A percentile compares a stretch with the other conserved stretches of the same genome.
phyloP scores from a whole-genome alignment of 805 yeast genomes.

The Starmerella vaccinii region DNA sequence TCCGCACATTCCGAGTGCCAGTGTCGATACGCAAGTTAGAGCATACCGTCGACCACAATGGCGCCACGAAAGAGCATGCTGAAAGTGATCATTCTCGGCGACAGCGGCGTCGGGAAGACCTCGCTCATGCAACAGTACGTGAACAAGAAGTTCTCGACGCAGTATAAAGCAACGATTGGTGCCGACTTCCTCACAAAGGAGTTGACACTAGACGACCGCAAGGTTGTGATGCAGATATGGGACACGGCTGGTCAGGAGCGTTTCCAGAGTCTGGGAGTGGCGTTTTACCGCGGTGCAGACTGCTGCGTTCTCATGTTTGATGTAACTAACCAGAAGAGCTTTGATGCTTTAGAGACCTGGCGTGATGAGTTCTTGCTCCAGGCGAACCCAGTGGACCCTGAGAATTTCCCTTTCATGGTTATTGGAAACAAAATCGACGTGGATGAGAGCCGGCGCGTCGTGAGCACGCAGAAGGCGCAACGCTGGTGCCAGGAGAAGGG shows the following conservation, averaged over 20 bases:
- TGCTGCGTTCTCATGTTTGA: conserved; percentile 95
- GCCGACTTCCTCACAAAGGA: conserved; percentile 95
- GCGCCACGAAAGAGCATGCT: conserved; percentile 36
- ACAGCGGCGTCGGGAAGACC: conserved; percentile 96
- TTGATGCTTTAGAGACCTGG: conserved; percentile 84
- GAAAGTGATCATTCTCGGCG: conserved; percentile 85
- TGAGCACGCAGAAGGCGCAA: conserved; percentile 50
- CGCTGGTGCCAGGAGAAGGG: conserved; percentile 54
- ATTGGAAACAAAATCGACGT: conserved; percentile 92
- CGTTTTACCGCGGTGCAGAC: conserved; percentile 95
- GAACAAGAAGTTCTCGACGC: conserved; percentile 85
- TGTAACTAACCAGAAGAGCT: conserved; percentile 87
- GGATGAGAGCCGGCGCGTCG: conserved; percentile 78
- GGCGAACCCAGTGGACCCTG: conserved; percentile 88
- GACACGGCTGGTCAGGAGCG: conserved; percentile 99
- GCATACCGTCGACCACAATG: conserved; percentile 13
- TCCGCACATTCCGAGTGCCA: neutral
- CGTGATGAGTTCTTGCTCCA: conserved; percentile 91
- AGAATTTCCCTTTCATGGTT: conserved; percentile 88
- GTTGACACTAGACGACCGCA: conserved; percentile 70
- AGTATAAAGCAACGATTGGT: conserved; percentile 95
- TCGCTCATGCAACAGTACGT: conserved; percentile 96
- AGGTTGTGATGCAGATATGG: conserved; percentile 76
- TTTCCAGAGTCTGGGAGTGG: conserved; percentile 92
- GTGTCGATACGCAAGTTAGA: neutral